Conservation (phyloP, 2,329 filamentous ascomycete genomes). For the Aspergillus udagawae region DNA sequence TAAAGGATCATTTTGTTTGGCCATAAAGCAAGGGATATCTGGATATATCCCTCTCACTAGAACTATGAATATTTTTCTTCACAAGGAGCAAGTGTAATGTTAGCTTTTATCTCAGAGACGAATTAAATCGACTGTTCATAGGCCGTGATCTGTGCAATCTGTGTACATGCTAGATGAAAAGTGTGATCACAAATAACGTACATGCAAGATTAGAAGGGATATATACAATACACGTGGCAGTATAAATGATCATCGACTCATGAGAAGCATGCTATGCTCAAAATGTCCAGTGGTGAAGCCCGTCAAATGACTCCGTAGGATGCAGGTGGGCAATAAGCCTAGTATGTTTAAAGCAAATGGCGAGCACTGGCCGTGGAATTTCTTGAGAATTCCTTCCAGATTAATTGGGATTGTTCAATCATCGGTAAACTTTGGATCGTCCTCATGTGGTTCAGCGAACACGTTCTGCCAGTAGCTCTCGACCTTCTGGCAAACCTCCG, state of each 20-base stretch:
- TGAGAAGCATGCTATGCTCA: conserved; percentile 2
- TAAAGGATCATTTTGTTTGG: conserved; percentile 2
- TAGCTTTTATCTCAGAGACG: not conserved
- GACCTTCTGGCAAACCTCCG: conserved; percentile 27
- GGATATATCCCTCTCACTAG: conserved; percentile 1
- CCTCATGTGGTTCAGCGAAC: conserved; percentile 30
- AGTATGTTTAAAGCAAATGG: not conserved
- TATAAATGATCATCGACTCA: conserved; percentile 6
- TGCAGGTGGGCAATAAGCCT: not conserved
- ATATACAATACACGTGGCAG: conserved; percentile 6
- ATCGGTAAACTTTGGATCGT: conserved; percentile 29
- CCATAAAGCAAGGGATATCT: conserved; percentile 1
- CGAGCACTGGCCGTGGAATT: not conserved
- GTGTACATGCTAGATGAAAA: not conserved
- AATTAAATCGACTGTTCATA: not conserved
- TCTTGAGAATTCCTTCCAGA: not conserved
- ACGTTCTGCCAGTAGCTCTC: conserved; percentile 33
- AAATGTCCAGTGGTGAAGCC: not conserved
- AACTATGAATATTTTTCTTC: not conserved
- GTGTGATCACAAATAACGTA: not conserved
- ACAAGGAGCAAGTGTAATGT: not conserved
- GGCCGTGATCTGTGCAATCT: not conserved
- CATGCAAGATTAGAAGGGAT: not conserved
- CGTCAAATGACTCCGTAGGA: not conserved
- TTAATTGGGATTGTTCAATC: conserved; percentile 9